A percentile compares a stretch with the other conserved stretches of the same genome.
These are phyloP conservation scores for Trametes hirsuta DNA, from an alignment of 1,284 basidiomycete species.

Conservation along the genomic window DNA sequence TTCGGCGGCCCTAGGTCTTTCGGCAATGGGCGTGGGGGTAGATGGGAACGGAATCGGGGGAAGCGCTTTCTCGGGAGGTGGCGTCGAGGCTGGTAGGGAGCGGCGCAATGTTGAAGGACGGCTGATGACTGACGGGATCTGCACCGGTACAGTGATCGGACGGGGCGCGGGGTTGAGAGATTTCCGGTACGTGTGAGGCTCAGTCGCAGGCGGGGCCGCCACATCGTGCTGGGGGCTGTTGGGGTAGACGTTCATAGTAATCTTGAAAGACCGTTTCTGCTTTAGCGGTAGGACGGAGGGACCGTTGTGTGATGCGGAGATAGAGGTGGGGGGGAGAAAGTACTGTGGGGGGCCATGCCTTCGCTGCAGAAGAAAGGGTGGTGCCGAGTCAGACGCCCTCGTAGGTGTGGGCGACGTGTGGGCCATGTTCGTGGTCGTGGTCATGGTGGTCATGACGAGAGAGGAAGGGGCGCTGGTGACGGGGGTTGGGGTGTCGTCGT, in stretches of 20 bases:
- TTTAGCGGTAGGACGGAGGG: conserved; percentile 2
- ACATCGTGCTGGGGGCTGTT: neutral
- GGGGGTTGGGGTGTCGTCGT: conserved; percentile 1
- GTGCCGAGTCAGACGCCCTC: conserved; percentile 8
- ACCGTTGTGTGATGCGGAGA: neutral
- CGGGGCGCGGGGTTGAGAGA: neutral
- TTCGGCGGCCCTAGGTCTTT: neutral
- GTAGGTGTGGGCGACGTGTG: conserved; percentile 5
- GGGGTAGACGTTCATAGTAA: neutral
- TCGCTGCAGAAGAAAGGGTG: conserved; percentile 14
- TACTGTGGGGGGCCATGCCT: conserved; percentile 12
- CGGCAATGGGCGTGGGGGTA: neutral
- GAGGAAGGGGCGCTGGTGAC: conserved; percentile 9
- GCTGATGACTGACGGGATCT: neutral
- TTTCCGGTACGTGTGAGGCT: too few relatives aligned
- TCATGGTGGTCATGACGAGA: conserved; percentile 20
- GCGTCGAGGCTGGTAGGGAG: neutral
- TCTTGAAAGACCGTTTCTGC: conserved; percentile 7
- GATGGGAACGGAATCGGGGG: conserved; percentile 20
- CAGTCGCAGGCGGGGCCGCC: too few relatives aligned
- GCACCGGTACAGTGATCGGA: neutral
- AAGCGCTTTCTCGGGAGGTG: conserved; percentile 18
- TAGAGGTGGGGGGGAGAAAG: conserved; percentile 19
- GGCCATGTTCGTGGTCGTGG: conserved; percentile 14
- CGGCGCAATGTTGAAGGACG: neutral